Base-by-base conservation (phyloP, 108 stramenopile species). In the Poteriospumella lacustris region DNA sequence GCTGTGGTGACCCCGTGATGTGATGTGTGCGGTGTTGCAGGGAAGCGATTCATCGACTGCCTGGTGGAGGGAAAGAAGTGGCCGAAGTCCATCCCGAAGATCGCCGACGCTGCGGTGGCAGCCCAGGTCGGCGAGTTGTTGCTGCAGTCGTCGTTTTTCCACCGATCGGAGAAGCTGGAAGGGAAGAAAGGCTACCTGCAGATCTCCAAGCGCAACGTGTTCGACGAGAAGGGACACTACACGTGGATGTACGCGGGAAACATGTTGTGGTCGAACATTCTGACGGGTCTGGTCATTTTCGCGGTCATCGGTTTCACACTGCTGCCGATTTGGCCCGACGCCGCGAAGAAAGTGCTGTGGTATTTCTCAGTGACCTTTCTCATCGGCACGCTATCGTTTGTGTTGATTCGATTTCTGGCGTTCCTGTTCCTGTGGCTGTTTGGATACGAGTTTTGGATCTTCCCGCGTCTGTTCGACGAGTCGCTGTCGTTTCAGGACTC, bases 381-480 rank as follows among this genome's bases (percentile, higher is more conserved):
- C 28, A 87, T 97, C 76, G 91, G 94, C 84, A 94, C 96, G 80
- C 88, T 95, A 76, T 87, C 89, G 78, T 89, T 98, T 75, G 82
- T 95, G 69, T 89, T 90, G 1, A 73, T 91, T 56, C 91, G 97
- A 41, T 89, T 88, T 33, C 60, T 95, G 43, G n/a, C 92, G 40
- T 98, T 96, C 82, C 84, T 98, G 36, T 84, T 90, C 70, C 82
- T 96, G 28, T 98, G 97, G 97, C 92, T 96, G 26, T 47, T 90
- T 34, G 97, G 97, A 1, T 97, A 84, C 64, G 97, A 98, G 59
- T 91, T 91, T 69, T 98, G 97, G 97, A 88, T 97, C 70, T 82
- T 97, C 33, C 97, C 97, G 1, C 95, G 96, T 79, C 85, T 98
- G 34, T 98, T 97, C 79, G 97, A 98, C 80, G 97, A 98, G 76